Evolutionary conservation across 2,329 filamentous ascomycete genomes (phyloP).

Genomic region (Trichoderma koningii): DNA sequence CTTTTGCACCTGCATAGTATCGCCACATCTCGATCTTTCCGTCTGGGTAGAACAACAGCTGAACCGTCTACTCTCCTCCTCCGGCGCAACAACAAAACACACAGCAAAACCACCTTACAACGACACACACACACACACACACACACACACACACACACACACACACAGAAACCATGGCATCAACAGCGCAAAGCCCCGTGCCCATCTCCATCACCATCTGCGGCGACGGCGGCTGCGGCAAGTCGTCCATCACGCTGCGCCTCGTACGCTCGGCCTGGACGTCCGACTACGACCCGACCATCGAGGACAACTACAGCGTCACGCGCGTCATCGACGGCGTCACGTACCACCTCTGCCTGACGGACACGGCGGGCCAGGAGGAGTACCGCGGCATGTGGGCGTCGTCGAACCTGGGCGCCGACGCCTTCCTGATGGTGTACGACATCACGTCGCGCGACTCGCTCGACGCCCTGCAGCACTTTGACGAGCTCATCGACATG

Average conservation of each 20-base stretch:
- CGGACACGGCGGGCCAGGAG: slow-evolving; percentile 86
- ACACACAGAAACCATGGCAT: not conserved
- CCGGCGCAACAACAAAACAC: not conserved
- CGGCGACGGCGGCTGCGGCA: slow-evolving; percentile 82
- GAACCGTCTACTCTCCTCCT: not conserved
- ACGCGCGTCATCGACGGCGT: slow-evolving; percentile 79
- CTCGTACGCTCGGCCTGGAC: slow-evolving; percentile 84
- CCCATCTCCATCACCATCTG: slow-evolving; percentile 79
- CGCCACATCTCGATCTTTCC: too few species aligned
- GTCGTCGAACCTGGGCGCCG: slow-evolving; percentile 72
- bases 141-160: too few species aligned
- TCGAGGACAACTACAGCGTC: slow-evolving; percentile 83
- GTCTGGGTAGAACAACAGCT: too few species aligned
- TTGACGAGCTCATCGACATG: slow-evolving; percentile 82
- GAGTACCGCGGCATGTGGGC: slow-evolving; percentile 89
- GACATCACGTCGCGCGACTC: slow-evolving; percentile 74
- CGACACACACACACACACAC: too few species aligned
- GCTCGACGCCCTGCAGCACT: slow-evolving; percentile 73
- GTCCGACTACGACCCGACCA: slow-evolving; percentile 77
- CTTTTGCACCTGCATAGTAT: too few species aligned
- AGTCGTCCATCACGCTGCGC: slow-evolving; percentile 81
- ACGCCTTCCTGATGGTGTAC: slow-evolving; percentile 85
- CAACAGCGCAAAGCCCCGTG: slow-evolving; percentile 41
- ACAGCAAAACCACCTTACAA: too few species aligned
- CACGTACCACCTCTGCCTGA: slow-evolving; percentile 75